Percentiles rank a stretch among this genome's conserved stretches.
Evolutionary conservation across 305 asterid species (phyloP).

Genomic region (Fraxinus platypoda): DNA sequence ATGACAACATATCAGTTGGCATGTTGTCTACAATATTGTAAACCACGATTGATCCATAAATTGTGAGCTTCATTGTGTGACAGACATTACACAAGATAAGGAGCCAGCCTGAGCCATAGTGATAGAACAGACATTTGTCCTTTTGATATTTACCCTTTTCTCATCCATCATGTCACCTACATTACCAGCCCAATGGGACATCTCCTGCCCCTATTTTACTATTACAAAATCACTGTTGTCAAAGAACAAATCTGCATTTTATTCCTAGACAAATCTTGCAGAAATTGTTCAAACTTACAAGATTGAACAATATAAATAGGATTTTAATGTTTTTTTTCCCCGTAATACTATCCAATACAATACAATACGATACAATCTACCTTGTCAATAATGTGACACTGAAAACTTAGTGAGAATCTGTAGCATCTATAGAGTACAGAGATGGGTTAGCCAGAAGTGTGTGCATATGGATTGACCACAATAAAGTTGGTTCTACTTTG

Average conservation of each 20-base stretch:
- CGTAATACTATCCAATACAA: not conserved
- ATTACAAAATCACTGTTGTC: not conserved
- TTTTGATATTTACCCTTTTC: conserved; percentile 19
- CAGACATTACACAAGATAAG: conserved; percentile 10
- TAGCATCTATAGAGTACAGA: not conserved
- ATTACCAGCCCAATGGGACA: conserved; percentile 9
- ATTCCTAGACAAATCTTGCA: not conserved
- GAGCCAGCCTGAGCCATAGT: not conserved
- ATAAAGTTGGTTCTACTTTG: not conserved
- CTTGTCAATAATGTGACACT: not conserved
- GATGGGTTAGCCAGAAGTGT: too few relatives aligned
- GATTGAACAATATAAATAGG: not conserved
- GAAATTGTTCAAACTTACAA: not conserved
- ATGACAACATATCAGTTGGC: not conserved
- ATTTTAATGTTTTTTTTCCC: not conserved
- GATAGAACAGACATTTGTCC: not conserved
- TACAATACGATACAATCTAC: not conserved
- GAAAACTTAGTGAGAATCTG: not conserved
- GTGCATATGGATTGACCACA: too few relatives aligned
- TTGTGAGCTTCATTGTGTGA: conserved; percentile 1
- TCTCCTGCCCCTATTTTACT: not conserved
- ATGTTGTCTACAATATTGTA: not conserved
- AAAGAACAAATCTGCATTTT: not conserved
- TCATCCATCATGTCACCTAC: conserved; percentile 32
- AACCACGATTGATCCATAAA: not conserved